Evolutionary conservation across 164 flowering plant genomes (phyloP).

Genomic region (Tinospora cordifolia): DNA sequence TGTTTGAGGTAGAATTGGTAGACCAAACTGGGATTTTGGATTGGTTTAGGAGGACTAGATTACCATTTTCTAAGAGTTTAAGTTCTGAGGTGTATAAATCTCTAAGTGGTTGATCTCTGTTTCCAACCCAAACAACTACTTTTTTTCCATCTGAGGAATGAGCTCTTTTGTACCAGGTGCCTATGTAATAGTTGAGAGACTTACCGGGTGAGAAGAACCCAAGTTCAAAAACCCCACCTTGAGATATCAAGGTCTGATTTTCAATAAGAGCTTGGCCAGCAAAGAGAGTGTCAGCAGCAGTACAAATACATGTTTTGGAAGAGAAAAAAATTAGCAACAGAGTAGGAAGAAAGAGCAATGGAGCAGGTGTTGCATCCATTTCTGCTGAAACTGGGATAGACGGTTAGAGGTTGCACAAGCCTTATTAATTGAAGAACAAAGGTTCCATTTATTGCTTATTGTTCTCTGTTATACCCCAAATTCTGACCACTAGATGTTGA

Average conservation of each 20-base stretch:
- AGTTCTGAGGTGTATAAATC: conserved; percentile 14
- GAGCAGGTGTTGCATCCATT: background rate
- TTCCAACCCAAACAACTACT: conserved; percentile 25
- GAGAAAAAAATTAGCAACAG: conserved; percentile 3
- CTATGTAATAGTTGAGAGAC: conserved; percentile 16
- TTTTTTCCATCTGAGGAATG: background rate
- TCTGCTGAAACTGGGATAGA: background rate
- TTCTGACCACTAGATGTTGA: too few relatives aligned
- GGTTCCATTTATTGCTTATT: too few relatives aligned
- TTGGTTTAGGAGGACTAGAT: conserved; percentile 17
- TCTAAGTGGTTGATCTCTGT: conserved; percentile 17
- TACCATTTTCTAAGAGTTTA: conserved; percentile 17
- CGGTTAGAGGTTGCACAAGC: too few relatives aligned
- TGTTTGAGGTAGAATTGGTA: conserved; percentile 10
- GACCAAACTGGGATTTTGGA: conserved; percentile 25
- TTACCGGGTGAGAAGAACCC: conserved; percentile 24
- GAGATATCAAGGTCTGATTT: conserved; percentile 18
- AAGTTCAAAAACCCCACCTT: conserved; percentile 13
- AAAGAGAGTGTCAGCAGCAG: conserved; percentile 17
- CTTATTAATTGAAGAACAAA: too few relatives aligned
- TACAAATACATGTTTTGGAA: background rate
- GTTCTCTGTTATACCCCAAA: too few relatives aligned
- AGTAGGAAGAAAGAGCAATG: background rate
- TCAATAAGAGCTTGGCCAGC: conserved; percentile 19
- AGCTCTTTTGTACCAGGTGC: conserved; percentile 19